Base-by-base conservation (phyloP, 73 alveolate genomes). In the Uronychia setigera region DNA sequence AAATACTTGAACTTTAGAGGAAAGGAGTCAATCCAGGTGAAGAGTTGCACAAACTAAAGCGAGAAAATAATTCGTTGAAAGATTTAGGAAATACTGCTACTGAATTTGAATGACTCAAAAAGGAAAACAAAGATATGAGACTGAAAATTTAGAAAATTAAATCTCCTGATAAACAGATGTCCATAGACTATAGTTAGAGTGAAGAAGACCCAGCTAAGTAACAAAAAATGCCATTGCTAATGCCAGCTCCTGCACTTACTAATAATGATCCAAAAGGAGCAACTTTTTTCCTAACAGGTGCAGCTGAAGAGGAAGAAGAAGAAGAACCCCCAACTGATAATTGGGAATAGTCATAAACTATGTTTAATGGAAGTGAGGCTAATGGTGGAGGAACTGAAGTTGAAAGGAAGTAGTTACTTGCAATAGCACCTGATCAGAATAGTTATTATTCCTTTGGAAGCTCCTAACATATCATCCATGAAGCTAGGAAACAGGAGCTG, bases 51-150 rank as follows among this genome's bases (percentile, higher is more conserved):
- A 80, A 59, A 34, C 80, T 94, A 0, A 82, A 90, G 79, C 93
- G 91, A 59, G 98, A 94, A 67, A 94, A 94, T 76, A 96, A 92
- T 60, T 83, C 92, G 77, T 84, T 94, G 29, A 89, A 88, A 80
- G 85, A 86, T 27, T 35, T 75, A 34, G 92, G 91, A 25, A 34
- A 92, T 30, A 92, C 94, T 29, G 85, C 79, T 31, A 78, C 93
- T 26, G 94, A 90, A 27, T 84, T 94, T 1, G 97, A 93, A 77
- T 60, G 86, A 60, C 79, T 94, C 75, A 90, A 84, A 79, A 32
- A 90, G 75, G 98, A 94, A 89, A 94, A 94, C 89, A 92, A 93
- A 74, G 80, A 85, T 14, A 89, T 94, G 96, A 89, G 88, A 77
- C 58, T 85, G 32, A 93, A 93, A 75, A 80, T 94, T 29, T 76